phyloP scores from a whole-genome alignment of 73 alveolate species.

The Tetrahymena malaccensis region DNA sequence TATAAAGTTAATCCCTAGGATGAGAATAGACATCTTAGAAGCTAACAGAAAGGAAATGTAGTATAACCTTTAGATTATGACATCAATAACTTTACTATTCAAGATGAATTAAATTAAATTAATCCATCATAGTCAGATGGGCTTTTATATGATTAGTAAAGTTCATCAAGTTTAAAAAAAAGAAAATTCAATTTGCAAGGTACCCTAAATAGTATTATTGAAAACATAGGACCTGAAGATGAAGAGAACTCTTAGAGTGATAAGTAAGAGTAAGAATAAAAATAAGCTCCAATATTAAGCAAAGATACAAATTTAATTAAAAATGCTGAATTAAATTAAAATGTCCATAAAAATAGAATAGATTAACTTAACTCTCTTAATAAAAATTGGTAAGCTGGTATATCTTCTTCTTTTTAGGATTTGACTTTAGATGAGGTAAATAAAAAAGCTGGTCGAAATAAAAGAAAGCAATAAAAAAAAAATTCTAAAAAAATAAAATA shows the following conservation, averaged over 20 bases:
- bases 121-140: not conserved
- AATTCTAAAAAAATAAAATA: not conserved
- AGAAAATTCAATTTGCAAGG: not conserved
- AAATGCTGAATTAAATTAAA: not conserved
- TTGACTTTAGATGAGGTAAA: constrained; percentile 9
- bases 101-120: not conserved
- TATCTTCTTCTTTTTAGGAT: constrained; percentile 4
- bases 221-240: not conserved
- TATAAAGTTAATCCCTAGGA: not conserved
- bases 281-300: not conserved
- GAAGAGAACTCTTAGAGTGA: not conserved
- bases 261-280: not conserved
- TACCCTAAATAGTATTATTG: not conserved
- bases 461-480: not conserved
- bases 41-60: constrained; percentile 36
- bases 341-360: not conserved
- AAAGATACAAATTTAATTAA: not conserved
- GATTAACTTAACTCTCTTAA: constrained; percentile 8
- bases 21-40: not conserved
- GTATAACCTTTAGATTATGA: constrained; percentile 11
- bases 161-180: not conserved
- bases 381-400: constrained; percentile 26
- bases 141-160: not conserved
- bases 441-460: constrained; percentile 25
- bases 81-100: not conserved